Evolutionary conservation across 1,139 yeast genomes (phyloP).

Genomic region (Hansenula lynferdii): DNA sequence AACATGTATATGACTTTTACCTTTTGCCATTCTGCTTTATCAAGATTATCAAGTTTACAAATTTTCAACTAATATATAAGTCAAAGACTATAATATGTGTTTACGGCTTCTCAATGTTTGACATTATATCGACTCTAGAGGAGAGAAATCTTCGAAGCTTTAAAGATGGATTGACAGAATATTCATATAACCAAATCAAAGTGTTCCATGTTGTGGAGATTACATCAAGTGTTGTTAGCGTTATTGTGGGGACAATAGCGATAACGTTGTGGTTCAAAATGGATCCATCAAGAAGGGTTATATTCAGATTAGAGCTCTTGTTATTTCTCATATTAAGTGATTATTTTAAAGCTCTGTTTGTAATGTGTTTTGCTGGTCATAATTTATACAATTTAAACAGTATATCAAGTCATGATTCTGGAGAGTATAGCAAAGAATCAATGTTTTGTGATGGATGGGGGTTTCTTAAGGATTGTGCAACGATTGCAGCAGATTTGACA

Average conservation of each 20-base stretch:
- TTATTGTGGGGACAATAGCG: constrained; percentile 12
- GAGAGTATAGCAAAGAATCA: no score
- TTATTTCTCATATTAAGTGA: constrained; percentile 13
- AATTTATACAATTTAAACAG: constrained; percentile 3
- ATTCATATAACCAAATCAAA: constrained; percentile 4
- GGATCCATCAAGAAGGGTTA: constrained; percentile 16
- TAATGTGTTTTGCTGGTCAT: constrained; percentile 7
- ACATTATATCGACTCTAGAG: no score
- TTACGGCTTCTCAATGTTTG: no score
- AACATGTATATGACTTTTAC: no score
- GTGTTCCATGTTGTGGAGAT: constrained; percentile 9
- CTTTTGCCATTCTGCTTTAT: no score
- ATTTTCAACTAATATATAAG: no score
- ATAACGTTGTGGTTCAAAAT: constrained; percentile 15
- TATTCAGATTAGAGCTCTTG: constrained; percentile 17
- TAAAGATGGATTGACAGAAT: background rate
- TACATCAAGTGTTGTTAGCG: constrained; percentile 9
- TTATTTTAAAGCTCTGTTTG: constrained; percentile 12
- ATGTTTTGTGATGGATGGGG: constrained; percentile 18
- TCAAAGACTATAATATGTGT: no score
- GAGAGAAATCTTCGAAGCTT: no score
- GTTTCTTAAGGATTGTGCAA: constrained; percentile 8
- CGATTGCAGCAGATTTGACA: constrained; percentile 12
- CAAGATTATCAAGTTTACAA: no score
- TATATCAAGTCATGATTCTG: background rate